Conservation (phyloP, 352 stramenopile species). For the Thalassiosira livingstoniorum region DNA sequence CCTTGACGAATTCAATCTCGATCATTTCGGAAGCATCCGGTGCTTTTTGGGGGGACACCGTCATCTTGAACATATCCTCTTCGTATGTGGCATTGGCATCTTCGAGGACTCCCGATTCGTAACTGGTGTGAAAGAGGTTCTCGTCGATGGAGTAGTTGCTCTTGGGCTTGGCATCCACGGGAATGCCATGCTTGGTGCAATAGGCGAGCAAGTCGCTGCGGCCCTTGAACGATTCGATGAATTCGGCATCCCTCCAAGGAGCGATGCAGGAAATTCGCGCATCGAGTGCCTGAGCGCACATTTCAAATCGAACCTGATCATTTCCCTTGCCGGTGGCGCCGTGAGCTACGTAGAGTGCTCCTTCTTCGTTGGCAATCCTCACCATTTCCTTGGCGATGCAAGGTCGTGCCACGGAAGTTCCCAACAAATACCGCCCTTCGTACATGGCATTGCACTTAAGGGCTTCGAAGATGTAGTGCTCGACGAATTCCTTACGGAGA, state of each 20-base stretch:
- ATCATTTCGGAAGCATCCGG: slow-evolving; percentile 91
- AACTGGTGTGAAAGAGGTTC: slow-evolving; percentile 99
- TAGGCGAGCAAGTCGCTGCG: slow-evolving; percentile 96
- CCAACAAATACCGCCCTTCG: slow-evolving; percentile 96
- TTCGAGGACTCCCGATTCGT: slow-evolving; percentile 96
- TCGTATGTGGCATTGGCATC: slow-evolving; percentile 91
- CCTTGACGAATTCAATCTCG: slow-evolving; percentile 95
- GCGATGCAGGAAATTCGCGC: slow-evolving; percentile 96
- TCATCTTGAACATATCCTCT: slow-evolving; percentile 99
- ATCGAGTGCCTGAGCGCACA: slow-evolving; percentile 96
- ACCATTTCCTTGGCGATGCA: slow-evolving; percentile 97
- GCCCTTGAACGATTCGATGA: slow-evolving; percentile 98
- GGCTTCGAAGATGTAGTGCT: slow-evolving; percentile 89
- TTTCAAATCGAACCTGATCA: slow-evolving; percentile 98
- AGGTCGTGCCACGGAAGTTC: slow-evolving; percentile 96
- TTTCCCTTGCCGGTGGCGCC: slow-evolving; percentile 99
- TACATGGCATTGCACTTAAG: slow-evolving; percentile 98
- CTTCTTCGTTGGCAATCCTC: slow-evolving; percentile 75
- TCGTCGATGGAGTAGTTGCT: slow-evolving; percentile 98
- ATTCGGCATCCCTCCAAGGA: slow-evolving; percentile 97
- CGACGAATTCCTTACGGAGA: slow-evolving; percentile 96
- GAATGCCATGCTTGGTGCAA: slow-evolving; percentile 95
- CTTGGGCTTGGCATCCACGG: slow-evolving; percentile 96
- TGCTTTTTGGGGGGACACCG: slow-evolving; percentile 92
- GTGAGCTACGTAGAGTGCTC: slow-evolving; percentile 93